Base-by-base conservation (phyloP, 768 basidiomycete species). In the Rhizopogon rudus region DNA sequence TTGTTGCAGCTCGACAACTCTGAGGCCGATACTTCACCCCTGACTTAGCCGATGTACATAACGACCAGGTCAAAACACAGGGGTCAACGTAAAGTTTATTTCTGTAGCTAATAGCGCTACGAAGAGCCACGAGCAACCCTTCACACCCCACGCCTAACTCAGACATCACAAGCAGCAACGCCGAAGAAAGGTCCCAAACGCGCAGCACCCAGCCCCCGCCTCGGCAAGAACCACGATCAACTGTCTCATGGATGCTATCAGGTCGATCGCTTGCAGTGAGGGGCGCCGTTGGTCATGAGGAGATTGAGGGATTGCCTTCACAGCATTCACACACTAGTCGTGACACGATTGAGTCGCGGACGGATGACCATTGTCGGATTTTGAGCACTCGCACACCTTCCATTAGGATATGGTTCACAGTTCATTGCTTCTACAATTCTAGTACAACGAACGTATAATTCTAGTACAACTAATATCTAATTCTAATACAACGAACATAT, bases 301-400 rank as follows among this genome's bases (percentile, higher is more conserved):
- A 56, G 28, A 51, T 56, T 28, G 53, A 57, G 5, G 13, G 16
- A 56, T 53, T 6, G 40, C 17, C 25, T 56, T 57, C 60, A 35
- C 56, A 53, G 33, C 45, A 49, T 41, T 40, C 57, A 41, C 33
- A 33, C 8, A 52, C 50, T 44, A 65, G 63, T 52, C 62, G 61
- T 31, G 71, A 73, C 56, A 74, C 59, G 37, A 76, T 75, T 33
- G 71, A 74, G 53, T 75, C 71, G 33, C 74, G 75, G 73, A 53
- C 61, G n/a, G 61, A 62, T 44, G n/a, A 13, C 33, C 20, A 51
- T 17, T 56, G 46, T 54, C 29, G 45, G 33, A 13, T 44, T 29
- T 37, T 33, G n/a, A 54, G 40, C 20, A 37, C 4, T 22, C 22
- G 35, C 42, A 35, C 40, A 22, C 7, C 14, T 44, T 45, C 48